Percentiles rank a stretch among this genome's conserved stretches.
These are phyloP conservation scores for Irpex sp. DNA, from an alignment of 1,284 basidiomycete genomes.

Conservation along the genomic window DNA sequence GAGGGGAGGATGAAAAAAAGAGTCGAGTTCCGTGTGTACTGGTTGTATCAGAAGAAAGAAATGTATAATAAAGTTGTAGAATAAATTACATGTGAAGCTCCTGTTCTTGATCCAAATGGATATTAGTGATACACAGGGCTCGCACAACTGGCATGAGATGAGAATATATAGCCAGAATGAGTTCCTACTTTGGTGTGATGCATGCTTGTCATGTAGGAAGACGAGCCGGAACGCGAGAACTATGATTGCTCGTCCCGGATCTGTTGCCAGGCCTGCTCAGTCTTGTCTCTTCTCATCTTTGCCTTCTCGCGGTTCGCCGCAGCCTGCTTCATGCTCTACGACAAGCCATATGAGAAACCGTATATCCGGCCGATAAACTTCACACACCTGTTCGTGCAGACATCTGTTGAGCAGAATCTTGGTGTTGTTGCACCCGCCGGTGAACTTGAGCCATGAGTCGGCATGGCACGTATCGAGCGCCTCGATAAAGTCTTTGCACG, in stretches of 20 bases:
- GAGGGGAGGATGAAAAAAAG: not conserved
- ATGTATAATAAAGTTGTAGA: not conserved
- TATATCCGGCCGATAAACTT: not conserved
- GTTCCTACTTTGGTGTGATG: not conserved
- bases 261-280: slow-evolving; percentile 58
- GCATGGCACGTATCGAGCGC: slow-evolving; percentile 68
- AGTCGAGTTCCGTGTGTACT: not conserved
- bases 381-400: slow-evolving; percentile 70
- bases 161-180: not conserved
- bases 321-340: slow-evolving; percentile 67
- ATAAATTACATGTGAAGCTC: not conserved
- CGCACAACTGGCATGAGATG: no score
- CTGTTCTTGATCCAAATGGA: not conserved
- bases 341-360: slow-evolving; percentile 1
- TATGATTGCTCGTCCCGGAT: slow-evolving; percentile 45
- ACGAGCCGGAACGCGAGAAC: not conserved
- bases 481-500: slow-evolving; percentile 69
- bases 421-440: slow-evolving; percentile 69
- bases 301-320: slow-evolving; percentile 66
- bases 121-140: not conserved
- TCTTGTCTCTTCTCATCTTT: slow-evolving; percentile 54
- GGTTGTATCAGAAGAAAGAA: not conserved
- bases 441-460: slow-evolving; percentile 56
- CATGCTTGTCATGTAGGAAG: not conserved
- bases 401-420: slow-evolving; percentile 74